A percentile compares a stretch with the other conserved stretches of the same genome.
phyloP scores from a whole-genome alignment of 2,329 filamentous ascomycete genomes.

The Trichophyton equinum region DNA sequence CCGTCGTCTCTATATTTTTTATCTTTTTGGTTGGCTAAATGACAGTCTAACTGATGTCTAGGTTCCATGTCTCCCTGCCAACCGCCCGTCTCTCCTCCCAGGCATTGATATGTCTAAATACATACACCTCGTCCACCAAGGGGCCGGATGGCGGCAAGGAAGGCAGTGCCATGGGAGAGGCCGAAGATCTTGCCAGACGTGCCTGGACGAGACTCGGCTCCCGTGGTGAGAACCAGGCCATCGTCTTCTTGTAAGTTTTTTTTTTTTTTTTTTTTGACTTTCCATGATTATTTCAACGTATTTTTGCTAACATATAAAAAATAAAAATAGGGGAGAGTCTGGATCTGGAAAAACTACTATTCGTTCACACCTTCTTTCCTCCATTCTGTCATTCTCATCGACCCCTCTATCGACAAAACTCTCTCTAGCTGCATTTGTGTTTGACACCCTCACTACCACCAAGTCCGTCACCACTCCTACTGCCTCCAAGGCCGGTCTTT shows the following conservation, averaged over 20 bases:
- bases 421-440: conserved; percentile 86
- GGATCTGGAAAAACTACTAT: conserved; percentile 93
- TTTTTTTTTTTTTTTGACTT: background rate
- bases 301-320: background rate
- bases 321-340: conserved; percentile 64
- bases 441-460: conserved; percentile 90
- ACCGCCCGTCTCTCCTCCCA: conserved; percentile 84
- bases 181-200: conserved; percentile 78
- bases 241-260: conserved; percentile 72
- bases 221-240: conserved; percentile 82
- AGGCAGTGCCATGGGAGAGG: conserved; percentile 82
- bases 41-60: conserved; percentile 31
- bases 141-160: conserved; percentile 84
- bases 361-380: conserved; percentile 73
- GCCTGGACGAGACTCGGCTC: conserved; percentile 76
- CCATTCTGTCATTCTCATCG: conserved; percentile 76
- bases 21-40: too few relatives aligned
- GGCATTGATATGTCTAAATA: conserved; percentile 84
- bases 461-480: conserved; percentile 93
- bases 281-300: background rate
- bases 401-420: conserved; percentile 89
- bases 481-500: conserved; percentile 87
- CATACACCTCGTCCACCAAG: conserved; percentile 77
- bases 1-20: too few relatives aligned
- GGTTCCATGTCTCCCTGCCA: conserved; percentile 82